Conservation (phyloP, 306 rosid species). For the Quercus glauca region DNA sequence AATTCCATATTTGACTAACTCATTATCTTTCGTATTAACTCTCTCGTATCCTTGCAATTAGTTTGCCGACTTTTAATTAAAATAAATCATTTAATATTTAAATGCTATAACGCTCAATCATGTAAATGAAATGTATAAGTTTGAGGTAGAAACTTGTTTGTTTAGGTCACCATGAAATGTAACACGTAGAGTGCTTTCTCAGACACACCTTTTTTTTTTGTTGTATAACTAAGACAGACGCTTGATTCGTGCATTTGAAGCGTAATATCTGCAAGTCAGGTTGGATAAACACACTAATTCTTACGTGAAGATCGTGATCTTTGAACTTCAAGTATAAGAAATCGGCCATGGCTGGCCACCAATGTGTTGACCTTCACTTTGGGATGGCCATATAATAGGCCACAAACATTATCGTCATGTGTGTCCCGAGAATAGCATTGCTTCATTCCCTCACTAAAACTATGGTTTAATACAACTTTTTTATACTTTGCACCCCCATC, state of each 20-base stretch:
- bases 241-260: constrained; percentile 24
- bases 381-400: background rate
- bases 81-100: no score
- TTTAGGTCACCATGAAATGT: background rate
- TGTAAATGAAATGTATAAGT: background rate
- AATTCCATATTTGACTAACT: no score
- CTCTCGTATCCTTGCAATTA: no score
- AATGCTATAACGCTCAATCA: no score
- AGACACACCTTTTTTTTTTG: constrained; percentile 1
- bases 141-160: no score
- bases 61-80: no score
- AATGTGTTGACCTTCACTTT: background rate
- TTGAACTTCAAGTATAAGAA: background rate
- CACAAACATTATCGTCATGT: background rate
- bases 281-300: background rate
- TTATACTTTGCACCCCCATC: background rate
- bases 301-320: background rate
- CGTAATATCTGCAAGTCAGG: constrained; percentile 9
- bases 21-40: no score
- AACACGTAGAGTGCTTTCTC: background rate
- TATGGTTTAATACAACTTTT: background rate
- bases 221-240: constrained; percentile 3
- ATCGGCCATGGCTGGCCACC: constrained; percentile 1
- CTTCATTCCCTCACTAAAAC: background rate
- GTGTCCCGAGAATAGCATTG: background rate